These are phyloP conservation scores for Salix udensis DNA, from an alignment of 345 rosid species.

Conservation along the genomic window DNA sequence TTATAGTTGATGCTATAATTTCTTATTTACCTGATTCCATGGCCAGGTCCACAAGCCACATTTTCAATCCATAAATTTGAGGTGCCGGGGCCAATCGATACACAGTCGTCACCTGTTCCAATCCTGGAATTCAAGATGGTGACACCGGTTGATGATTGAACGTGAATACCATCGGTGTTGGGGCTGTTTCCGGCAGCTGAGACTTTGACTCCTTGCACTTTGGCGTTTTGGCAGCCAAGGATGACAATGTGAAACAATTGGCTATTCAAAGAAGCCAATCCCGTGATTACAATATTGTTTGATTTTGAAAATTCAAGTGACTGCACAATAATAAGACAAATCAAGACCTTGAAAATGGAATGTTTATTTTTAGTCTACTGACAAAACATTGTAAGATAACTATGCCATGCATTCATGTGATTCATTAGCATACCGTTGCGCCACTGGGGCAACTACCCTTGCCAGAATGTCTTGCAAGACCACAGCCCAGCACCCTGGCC, in stretches of 20 bases:
- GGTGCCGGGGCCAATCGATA: conserved; percentile 78
- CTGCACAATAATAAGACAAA: conserved; percentile 26
- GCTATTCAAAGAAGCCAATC: conserved; percentile 60
- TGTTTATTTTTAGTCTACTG: neutral
- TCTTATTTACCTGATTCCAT: conserved; percentile 42
- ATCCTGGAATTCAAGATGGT: conserved; percentile 53
- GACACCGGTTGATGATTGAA: conserved; percentile 45
- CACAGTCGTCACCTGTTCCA: conserved; percentile 77
- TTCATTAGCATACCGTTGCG: conserved; percentile 41
- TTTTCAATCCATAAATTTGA: conserved; percentile 43
- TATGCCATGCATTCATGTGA: neutral
- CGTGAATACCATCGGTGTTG: conserved; percentile 84
- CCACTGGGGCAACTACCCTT: conserved; percentile 49
- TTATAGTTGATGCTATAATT: too few relatives aligned
- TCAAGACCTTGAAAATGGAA: too few relatives aligned
- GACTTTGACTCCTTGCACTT: conserved; percentile 40
- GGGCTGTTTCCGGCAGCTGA: conserved; percentile 57
- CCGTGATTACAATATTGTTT: conserved; percentile 43
- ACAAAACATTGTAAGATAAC: too few relatives aligned
- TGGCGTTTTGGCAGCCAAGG: conserved; percentile 46
- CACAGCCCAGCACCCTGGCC: conserved; percentile 52
- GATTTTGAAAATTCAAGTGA: conserved; percentile 47
- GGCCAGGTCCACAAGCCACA: conserved; percentile 76
- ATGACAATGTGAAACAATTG: conserved; percentile 64
- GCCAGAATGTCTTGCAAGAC: conserved; percentile 53